Conservation (phyloP, 2,329 filamentous ascomycete genomes). For the Scortechinia acanthostroma region DNA sequence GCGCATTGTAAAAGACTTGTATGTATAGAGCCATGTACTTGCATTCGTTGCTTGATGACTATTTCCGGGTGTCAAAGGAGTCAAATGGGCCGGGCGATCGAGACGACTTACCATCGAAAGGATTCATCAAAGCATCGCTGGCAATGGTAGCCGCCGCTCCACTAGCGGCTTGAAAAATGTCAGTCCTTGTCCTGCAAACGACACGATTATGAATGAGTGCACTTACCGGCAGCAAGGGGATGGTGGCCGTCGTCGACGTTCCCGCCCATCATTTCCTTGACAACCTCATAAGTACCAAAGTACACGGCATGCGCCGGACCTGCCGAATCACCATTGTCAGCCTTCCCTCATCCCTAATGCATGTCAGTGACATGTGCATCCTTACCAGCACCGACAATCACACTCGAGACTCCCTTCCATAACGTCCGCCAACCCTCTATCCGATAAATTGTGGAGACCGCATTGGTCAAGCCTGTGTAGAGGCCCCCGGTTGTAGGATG, state of each 20-base stretch:
- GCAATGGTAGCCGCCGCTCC: conserved; percentile 64
- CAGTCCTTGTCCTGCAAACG: too few species aligned
- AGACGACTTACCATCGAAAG: conserved; percentile 51
- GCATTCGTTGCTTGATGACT: conserved; percentile 72
- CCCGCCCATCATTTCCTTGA: conserved; percentile 62
- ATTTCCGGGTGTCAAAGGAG: conserved; percentile 3
- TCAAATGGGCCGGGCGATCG: background rate
- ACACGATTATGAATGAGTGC: too few species aligned
- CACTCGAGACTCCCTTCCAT: conserved; percentile 64
- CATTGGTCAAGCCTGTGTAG: conserved; percentile 63
- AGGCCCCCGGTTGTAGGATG: conserved; percentile 57
- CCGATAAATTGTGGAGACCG: conserved; percentile 61
- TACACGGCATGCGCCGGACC: conserved; percentile 66
- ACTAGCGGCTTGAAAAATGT: conserved; percentile 41
- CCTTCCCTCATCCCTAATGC: background rate
- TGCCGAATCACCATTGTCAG: conserved; percentile 23
- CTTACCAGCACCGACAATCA: conserved; percentile 61
- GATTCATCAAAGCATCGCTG: conserved; percentile 67
- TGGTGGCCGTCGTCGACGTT: conserved; percentile 57
- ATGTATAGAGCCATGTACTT: conserved; percentile 61
- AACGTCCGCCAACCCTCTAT: conserved; percentile 60
- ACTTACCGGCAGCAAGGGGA: conserved; percentile 57
- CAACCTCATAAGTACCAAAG: conserved; percentile 64
- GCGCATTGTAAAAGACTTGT: conserved; percentile 54
- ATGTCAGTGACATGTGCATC: background rate